Evolutionary conservation across 331 rosid genomes (phyloP).

Genomic region (Rhamnella rubrinervis): DNA sequence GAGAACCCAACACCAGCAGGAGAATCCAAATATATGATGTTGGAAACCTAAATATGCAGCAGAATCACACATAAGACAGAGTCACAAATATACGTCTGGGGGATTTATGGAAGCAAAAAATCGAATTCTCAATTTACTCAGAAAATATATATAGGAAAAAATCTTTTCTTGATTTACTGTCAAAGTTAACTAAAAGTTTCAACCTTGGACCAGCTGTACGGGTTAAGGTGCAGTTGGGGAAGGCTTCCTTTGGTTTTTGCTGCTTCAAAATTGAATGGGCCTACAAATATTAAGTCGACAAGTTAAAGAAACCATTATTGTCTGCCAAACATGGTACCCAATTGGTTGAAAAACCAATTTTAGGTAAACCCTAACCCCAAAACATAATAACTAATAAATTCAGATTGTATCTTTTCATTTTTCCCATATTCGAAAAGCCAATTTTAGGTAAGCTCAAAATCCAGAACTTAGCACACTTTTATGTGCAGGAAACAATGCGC

Average conservation of each 20-base stretch:
- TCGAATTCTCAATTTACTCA: constrained; percentile 10
- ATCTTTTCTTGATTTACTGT: background rate
- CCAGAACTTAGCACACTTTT: background rate
- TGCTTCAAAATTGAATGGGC: constrained; percentile 84
- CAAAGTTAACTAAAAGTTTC: constrained; percentile 13
- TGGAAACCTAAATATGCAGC: constrained; percentile 65
- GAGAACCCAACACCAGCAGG: constrained; percentile 97
- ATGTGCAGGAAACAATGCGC: background rate
- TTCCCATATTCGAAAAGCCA: background rate
- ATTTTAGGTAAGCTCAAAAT: background rate
- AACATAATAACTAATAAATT: background rate
- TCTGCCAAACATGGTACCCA: constrained; percentile 3
- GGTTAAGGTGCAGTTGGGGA: constrained; percentile 75
- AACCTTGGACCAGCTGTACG: constrained; percentile 95
- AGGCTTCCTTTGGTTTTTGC: constrained; percentile 51
- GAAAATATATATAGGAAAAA: background rate
- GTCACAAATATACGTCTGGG: background rate
- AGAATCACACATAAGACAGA: constrained; percentile 12
- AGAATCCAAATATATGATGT: constrained; percentile 84
- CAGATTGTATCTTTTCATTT: background rate
- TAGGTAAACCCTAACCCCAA: too few relatives aligned
- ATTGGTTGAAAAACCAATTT: background rate
- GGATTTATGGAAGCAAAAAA: background rate
- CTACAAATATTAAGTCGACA: constrained; percentile 40
- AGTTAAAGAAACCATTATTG: background rate